These are phyloP conservation scores for Begonia fuchsioides DNA, from an alignment of 306 rosid species.

Conservation along the genomic window DNA sequence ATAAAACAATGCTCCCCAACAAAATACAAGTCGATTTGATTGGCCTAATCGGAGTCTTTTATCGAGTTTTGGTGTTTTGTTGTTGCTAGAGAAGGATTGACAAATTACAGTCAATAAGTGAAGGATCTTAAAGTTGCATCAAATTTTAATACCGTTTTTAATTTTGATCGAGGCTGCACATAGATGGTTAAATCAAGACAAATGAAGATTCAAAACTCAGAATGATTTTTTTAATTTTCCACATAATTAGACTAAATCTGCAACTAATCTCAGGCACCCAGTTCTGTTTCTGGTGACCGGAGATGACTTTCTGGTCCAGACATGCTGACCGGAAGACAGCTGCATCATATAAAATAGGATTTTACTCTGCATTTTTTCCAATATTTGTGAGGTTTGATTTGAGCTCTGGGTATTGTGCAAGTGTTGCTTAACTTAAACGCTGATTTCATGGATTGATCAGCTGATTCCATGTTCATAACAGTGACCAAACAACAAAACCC, in stretches of 20 bases:
- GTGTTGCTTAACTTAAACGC: too few species aligned
- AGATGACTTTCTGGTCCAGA: constrained; percentile 38
- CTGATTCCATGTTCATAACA: too few species aligned
- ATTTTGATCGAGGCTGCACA: constrained; percentile 36
- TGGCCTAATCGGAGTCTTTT: too few species aligned
- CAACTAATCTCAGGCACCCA: constrained; percentile 52
- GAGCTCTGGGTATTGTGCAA: too few species aligned
- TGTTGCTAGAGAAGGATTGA: too few species aligned
- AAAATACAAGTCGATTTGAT: too few species aligned
- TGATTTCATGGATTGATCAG: too few species aligned
- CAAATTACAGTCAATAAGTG: background rate
- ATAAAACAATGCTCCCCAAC: too few species aligned
- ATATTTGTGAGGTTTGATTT: background rate
- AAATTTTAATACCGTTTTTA: background rate
- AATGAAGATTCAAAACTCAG: constrained; percentile 57
- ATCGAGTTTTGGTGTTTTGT: too few species aligned
- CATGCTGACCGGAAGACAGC: constrained; percentile 18
- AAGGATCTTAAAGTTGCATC: background rate
- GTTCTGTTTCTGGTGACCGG: constrained; percentile 88
- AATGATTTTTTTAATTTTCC: constrained; percentile 22
- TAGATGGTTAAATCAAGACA: constrained; percentile 70
- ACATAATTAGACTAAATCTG: background rate
- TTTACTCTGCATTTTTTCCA: background rate
- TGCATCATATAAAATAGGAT: constrained; percentile 3
- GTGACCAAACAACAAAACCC: too few species aligned